phyloP scores from a whole-genome alignment of 768 basidiomycete genomes.

The Amanita rimosa region DNA sequence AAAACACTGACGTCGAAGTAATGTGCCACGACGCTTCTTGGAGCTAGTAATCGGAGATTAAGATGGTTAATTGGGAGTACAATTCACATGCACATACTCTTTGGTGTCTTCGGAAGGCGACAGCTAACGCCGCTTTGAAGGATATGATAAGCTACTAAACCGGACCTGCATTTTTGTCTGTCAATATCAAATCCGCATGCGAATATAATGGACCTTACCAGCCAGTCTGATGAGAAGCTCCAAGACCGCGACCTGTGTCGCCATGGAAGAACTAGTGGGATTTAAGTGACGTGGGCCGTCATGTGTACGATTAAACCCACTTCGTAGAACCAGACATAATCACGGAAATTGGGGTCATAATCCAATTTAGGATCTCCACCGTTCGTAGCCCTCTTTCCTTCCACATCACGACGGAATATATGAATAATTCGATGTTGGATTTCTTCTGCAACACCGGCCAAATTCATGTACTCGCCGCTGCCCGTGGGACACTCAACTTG shows the following conservation, averaged over 20 bases:
- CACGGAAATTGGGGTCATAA: constrained; percentile 89
- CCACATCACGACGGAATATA: constrained; percentile 87
- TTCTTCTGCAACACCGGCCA: constrained; percentile 90
- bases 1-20: constrained; percentile 78
- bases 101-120: constrained; percentile 87
- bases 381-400: constrained; percentile 84
- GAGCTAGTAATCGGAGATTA: constrained; percentile 37
- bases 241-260: constrained; percentile 84
- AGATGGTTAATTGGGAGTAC: neutral
- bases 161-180: constrained; percentile 44
- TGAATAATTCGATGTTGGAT: constrained; percentile 99
- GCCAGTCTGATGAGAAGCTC: constrained; percentile 97
- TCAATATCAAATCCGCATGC: neutral
- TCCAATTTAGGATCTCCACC: constrained; percentile 84
- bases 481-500: constrained; percentile 93
- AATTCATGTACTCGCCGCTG: constrained; percentile 95
- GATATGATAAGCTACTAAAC: constrained; percentile 84
- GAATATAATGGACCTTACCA: constrained; percentile 43
- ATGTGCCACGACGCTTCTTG: constrained; percentile 75
- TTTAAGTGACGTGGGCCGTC: neutral
- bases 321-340: constrained; percentile 96
- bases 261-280: constrained; percentile 80
- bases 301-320: constrained; percentile 23
- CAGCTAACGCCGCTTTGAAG: constrained; percentile 84
- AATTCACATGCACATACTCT: constrained; percentile 44